Evolutionary conservation across 2,329 filamentous ascomycete genomes (phyloP).

Genomic region (Colletotrichum abscissum): DNA sequence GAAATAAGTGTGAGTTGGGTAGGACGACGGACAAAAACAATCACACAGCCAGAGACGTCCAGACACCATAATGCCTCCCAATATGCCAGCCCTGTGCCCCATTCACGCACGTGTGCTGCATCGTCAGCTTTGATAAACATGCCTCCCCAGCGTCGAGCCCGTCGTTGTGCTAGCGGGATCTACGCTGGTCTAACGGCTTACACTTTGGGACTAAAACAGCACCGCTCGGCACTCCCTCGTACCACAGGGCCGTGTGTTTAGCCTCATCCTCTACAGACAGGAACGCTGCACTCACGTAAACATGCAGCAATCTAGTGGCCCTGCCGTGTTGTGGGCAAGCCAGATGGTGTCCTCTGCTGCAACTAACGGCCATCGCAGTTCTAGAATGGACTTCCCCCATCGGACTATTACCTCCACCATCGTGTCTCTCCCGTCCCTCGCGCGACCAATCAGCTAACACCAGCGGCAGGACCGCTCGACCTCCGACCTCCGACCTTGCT

Average conservation of each 20-base stretch:
- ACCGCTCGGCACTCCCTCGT: constrained; percentile 30
- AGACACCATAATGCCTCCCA: neutral
- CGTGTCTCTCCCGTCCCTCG: constrained; percentile 16
- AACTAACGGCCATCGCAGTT: constrained; percentile 27
- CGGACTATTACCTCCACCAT: constrained; percentile 16
- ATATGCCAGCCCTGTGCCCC: neutral
- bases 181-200: constrained; percentile 31
- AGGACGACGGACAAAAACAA: neutral
- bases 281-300: constrained; percentile 1
- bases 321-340: neutral
- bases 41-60: neutral
- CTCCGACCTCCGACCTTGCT: constrained; percentile 17
- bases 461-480: constrained; percentile 24
- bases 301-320: constrained; percentile 1
- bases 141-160: constrained; percentile 21
- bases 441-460: constrained; percentile 16
- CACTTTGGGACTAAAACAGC: constrained; percentile 28
- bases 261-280: constrained; percentile 26
- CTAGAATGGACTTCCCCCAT: constrained; percentile 36
- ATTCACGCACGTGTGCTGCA: constrained; percentile 20
- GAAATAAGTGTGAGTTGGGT: neutral
- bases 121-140: constrained; percentile 23
- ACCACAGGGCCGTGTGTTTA: constrained; percentile 32
- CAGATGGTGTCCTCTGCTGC: constrained; percentile 21
- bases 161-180: constrained; percentile 25